These are phyloP conservation scores for Gyromitra esculenta DNA, from an alignment of 2,329 filamentous ascomycete species.

Conservation along the genomic window DNA sequence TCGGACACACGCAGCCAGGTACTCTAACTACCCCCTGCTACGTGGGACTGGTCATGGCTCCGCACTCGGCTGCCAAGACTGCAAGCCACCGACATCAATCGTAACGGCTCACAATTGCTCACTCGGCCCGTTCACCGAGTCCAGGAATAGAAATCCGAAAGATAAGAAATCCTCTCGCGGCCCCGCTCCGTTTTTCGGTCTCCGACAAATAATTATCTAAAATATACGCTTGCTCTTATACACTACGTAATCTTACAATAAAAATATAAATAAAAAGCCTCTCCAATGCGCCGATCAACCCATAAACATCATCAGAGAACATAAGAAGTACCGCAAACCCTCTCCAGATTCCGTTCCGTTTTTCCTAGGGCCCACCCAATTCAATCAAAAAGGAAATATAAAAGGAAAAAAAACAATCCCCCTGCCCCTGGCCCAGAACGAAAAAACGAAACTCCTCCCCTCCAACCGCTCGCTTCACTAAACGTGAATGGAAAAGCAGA, in stretches of 20 bases:
- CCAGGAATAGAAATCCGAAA: background rate
- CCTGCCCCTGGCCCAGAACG: slow-evolving; percentile 23
- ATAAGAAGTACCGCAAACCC: slow-evolving; percentile 23
- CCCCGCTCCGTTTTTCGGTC: background rate
- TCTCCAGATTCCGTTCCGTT: slow-evolving; percentile 16
- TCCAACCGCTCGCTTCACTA: background rate
- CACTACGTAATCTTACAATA: slow-evolving; percentile 33
- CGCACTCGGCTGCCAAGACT: slow-evolving; percentile 9
- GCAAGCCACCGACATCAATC: slow-evolving; percentile 7
- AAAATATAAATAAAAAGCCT: slow-evolving; percentile 22
- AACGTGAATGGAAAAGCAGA: slow-evolving; percentile 6
- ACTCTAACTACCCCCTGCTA: background rate
- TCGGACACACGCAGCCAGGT: too few species aligned
- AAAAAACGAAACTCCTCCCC: slow-evolving; percentile 8
- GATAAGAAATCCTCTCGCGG: background rate
- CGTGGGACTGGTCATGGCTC: background rate
- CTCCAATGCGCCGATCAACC: slow-evolving; percentile 39
- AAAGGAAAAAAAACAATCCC: slow-evolving; percentile 15
- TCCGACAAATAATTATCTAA: slow-evolving; percentile 24
- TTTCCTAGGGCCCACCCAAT: slow-evolving; percentile 21
- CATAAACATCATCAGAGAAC: slow-evolving; percentile 45
- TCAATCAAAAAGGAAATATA: slow-evolving; percentile 17
- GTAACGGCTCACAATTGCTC: slow-evolving; percentile 32
- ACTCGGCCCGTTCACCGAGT: slow-evolving; percentile 15
- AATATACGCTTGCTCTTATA: slow-evolving; percentile 31